phyloP scores from a whole-genome alignment of 768 basidiomycete genomes.

The Hypsizygus marmoreus region DNA sequence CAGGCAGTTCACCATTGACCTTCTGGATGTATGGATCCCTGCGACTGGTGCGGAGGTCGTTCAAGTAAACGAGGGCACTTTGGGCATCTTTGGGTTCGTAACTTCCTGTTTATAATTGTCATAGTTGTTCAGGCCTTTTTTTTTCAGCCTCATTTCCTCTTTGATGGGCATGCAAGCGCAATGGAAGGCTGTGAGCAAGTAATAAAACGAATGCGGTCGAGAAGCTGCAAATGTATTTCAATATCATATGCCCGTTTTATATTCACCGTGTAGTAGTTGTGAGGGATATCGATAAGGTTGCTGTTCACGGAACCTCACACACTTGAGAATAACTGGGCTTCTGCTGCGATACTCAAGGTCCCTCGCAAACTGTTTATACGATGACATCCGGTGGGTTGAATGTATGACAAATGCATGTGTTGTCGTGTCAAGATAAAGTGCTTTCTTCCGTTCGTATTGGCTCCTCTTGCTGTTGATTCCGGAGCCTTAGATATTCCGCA shows the following conservation, averaged over 20 bases:
- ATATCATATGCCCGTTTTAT: not conserved
- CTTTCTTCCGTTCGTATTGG: conserved; percentile 7
- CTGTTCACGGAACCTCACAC: no score
- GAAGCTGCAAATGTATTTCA: conserved; percentile 3
- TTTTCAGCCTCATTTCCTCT: conserved; percentile 64
- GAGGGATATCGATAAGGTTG: no score
- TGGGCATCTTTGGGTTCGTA: conserved; percentile 82
- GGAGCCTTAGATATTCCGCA: conserved; percentile 70
- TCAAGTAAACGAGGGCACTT: conserved; percentile 78
- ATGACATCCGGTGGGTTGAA: no score
- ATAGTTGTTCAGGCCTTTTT: conserved; percentile 2
- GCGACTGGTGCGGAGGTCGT: conserved; percentile 77
- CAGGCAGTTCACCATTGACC: conserved; percentile 82
- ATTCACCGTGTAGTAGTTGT: no score
- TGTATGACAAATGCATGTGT: no score
- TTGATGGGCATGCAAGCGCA: conserved; percentile 68
- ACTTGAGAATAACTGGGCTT: no score
- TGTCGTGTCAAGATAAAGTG: no score
- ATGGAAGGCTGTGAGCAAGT: conserved; percentile 56
- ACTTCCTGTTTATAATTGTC: conserved; percentile 5
- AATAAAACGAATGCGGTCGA: conserved; percentile 29
- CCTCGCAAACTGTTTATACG: no score
- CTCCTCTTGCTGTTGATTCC: conserved; percentile 41
- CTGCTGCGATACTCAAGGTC: no score
- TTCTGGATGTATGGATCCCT: conserved; percentile 89